These are phyloP conservation scores for Telopea speciosissima DNA, from an alignment of 177 flowering plant genomes.

Conservation along the genomic window DNA sequence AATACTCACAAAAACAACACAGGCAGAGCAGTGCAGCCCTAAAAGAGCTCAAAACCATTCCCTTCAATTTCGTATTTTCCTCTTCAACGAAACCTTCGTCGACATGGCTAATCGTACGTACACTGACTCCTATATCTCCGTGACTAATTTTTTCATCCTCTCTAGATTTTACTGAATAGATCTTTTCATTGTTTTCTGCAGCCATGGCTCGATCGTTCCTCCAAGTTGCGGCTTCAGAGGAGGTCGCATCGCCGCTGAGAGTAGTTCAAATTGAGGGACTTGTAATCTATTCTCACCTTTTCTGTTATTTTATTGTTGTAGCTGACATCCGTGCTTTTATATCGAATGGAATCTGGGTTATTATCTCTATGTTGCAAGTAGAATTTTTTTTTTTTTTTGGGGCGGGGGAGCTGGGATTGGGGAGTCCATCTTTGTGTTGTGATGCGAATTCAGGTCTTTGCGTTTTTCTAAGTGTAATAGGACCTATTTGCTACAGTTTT, in stretches of 20 bases:
- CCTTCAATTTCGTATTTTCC: not conserved
- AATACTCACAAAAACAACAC: too few relatives aligned
- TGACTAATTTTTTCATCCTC: not conserved
- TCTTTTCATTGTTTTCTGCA: constrained; percentile 13
- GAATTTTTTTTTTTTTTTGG: too few relatives aligned
- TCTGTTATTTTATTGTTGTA: not conserved
- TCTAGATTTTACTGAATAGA: not conserved
- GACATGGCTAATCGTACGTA: not conserved
- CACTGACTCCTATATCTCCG: not conserved
- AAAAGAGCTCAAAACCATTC: not conserved
- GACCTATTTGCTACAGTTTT: too few relatives aligned
- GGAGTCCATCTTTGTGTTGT: too few relatives aligned
- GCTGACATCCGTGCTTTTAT: too few relatives aligned
- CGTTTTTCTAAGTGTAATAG: too few relatives aligned
- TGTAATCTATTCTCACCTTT: constrained; percentile 31
- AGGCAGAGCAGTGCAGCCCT: not conserved
- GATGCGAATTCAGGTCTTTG: too few relatives aligned
- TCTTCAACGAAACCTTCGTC: not conserved
- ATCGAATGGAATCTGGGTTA: too few relatives aligned
- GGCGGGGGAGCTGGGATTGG: too few relatives aligned
- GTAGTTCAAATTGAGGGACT: constrained; percentile 96
- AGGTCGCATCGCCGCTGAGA: constrained; percentile 72
- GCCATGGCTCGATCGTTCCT: constrained; percentile 64
- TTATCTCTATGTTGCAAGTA: too few relatives aligned
- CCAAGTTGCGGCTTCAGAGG: constrained; percentile 76